Evolutionary conservation across 768 basidiomycete genomes (phyloP).

Genomic region (Rhodotorula taiwanensis): DNA sequence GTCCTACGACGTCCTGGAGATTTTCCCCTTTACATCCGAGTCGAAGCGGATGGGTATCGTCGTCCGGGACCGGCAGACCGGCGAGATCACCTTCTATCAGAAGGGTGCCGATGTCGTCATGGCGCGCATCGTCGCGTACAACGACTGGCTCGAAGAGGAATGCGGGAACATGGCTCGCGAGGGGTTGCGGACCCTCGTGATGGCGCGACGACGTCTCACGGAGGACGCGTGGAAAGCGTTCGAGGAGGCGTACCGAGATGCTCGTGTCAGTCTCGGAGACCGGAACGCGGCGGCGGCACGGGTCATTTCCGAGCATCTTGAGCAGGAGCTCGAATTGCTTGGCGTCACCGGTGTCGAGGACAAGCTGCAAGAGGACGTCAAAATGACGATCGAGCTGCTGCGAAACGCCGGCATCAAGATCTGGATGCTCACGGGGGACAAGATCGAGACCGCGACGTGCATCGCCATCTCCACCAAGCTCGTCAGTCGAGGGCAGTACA

Average conservation of each 20-base stretch:
- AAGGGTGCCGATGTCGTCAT: constrained; percentile 99
- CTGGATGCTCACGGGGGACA: constrained; percentile 99
- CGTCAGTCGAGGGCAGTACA: constrained; percentile 92
- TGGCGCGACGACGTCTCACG: constrained; percentile 71
- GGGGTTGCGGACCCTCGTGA: constrained; percentile 85
- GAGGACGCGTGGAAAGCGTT: constrained; percentile 66
- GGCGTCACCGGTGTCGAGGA: constrained; percentile 99
- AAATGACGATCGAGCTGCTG: constrained; percentile 80
- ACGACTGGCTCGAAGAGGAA: constrained; percentile 99
- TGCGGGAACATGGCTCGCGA: constrained; percentile 98
- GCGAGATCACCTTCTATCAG: constrained; percentile 81
- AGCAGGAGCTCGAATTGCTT: constrained; percentile 81
- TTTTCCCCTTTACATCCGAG: constrained; percentile 98
- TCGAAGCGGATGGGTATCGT: constrained; percentile 99
- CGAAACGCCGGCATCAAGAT: constrained; percentile 96
- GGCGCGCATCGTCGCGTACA: constrained; percentile 85
- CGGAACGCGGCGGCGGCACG: constrained; percentile 71
- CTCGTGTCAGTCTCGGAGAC: constrained; percentile 66
- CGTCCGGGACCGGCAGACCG: constrained; percentile 66
- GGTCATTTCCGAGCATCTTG: constrained; percentile 69
- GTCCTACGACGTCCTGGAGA: constrained; percentile 70
- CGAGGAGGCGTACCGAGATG: constrained; percentile 62
- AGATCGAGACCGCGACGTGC: constrained; percentile 96
- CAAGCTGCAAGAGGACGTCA: constrained; percentile 95
- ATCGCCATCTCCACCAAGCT: constrained; percentile 96